Evolutionary conservation across 2,329 filamentous ascomycete species (phyloP), one percentile per base, ranked within the genome.

Genomic region (Taxawa tesnikishii): DNA sequence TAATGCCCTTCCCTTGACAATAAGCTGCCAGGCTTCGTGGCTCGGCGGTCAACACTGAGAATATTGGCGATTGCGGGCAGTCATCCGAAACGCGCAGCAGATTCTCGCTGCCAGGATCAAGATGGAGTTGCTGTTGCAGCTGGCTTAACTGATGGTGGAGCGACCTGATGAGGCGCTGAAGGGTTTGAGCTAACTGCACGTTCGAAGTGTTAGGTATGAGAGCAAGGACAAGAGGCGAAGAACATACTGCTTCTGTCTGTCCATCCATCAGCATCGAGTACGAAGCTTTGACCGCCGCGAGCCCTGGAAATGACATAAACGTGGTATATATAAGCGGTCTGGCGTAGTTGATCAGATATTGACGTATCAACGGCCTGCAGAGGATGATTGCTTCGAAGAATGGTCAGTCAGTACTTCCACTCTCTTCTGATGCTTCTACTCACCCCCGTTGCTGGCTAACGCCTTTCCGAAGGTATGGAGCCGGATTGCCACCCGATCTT

Each of bases 291-390:
- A 81, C 75, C 10, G 67, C 67, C 0, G 68, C 68, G 2, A 81
- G 60, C 2, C 67, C 63, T 0, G 76, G 70, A 25, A 73, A 72
- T 0, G 73, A 67, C 56, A 81, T 66, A 17, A 77, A 75, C 0
- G 79, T 83, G 0, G 79, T 83, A 50, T 83, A 85, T 33, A 84
- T 83, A 26, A 84, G 56, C 2, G 70, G 75, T n/a, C 79, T 70
- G 1, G 79, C 78, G 46, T 84, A 84, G 47, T 85, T 84, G 52
- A 83, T 68, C 31, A 84, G 60, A 40, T 83, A 83, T 1, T 70
- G 56, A 15, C 75, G 61, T 0, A 73, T 69, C 1, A 67, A 54
- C 0, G 65, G 51, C 2, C 73, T 72, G 47, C 75, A 81, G 0
- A 84, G 60, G 2, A 83, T 58, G 13, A 75, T 63, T 2, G 70